These are phyloP conservation scores for Alternaria alternata DNA, from an alignment of 2,329 filamentous ascomycete genomes.

Conservation along the genomic window DNA sequence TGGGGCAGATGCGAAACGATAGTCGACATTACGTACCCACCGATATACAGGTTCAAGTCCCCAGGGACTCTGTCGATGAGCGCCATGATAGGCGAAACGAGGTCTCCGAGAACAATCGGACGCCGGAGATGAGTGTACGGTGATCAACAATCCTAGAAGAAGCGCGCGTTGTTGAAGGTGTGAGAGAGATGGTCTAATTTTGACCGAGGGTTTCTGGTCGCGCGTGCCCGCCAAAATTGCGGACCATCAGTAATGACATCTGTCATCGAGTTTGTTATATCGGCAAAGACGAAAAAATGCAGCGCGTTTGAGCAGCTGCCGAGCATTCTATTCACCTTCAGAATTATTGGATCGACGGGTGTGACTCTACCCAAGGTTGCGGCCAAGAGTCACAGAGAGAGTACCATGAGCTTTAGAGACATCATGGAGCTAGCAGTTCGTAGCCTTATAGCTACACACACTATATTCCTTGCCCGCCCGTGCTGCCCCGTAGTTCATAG, in stretches of 20 bases:
- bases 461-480: neutral
- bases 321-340: neutral
- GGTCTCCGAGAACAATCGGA: constrained; percentile 24
- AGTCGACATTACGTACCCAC: constrained; percentile 67
- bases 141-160: constrained; percentile 10
- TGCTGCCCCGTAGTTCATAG: neutral
- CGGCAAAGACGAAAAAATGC: neutral
- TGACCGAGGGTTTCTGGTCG: constrained; percentile 31
- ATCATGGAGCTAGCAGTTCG: neutral
- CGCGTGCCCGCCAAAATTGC: constrained; percentile 14
- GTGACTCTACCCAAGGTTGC: neutral
- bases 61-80: constrained; percentile 73
- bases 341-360: neutral
- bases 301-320: neutral
- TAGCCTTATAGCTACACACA: neutral
- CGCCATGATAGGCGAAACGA: constrained; percentile 56
- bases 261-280: constrained; percentile 16
- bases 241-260: constrained; percentile 21
- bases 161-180: constrained; percentile 26
- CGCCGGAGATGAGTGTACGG: constrained; percentile 28
- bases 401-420: neutral
- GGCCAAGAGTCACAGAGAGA: neutral
- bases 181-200: constrained; percentile 30
- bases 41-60: constrained; percentile 76
- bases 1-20: constrained; percentile 28